Conservation (phyloP, 768 basidiomycete genomes). For the Suillus subalutaceus region DNA sequence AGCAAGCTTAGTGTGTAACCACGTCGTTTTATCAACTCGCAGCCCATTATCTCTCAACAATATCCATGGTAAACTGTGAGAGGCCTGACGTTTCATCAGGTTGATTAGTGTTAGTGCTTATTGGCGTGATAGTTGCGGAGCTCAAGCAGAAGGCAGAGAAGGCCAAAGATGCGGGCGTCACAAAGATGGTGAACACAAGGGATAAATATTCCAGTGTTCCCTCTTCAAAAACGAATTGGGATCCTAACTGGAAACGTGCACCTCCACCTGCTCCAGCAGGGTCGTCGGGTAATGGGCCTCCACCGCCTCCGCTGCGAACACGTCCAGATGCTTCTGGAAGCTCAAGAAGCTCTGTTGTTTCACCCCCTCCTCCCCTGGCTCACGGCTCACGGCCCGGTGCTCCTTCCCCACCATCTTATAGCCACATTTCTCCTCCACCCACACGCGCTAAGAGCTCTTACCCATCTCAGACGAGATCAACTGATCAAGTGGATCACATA, state of each 20-base stretch:
- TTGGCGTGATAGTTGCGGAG: conserved; percentile 52
- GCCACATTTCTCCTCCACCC: conserved; percentile 30
- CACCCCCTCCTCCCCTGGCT: conserved; percentile 22
- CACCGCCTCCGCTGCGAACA: conserved; percentile 38
- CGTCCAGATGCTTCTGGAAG: conserved; percentile 16
- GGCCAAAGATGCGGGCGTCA: conserved; percentile 58
- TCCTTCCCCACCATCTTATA: conserved; percentile 17
- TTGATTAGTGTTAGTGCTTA: conserved; percentile 11
- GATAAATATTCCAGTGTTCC: conserved; percentile 60
- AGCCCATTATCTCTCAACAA: neutral
- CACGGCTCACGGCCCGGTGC: conserved; percentile 18
- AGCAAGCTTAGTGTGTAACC: neutral
- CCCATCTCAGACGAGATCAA: conserved; percentile 16
- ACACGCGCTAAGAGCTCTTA: conserved; percentile 30
- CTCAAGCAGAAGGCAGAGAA: conserved; percentile 65
- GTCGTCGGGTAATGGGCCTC: conserved; percentile 20
- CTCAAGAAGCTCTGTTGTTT: conserved; percentile 21
- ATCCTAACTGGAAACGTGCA: conserved; percentile 53
- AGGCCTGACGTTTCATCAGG: neutral
- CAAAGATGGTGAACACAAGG: conserved; percentile 54
- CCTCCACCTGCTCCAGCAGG: conserved; percentile 38
- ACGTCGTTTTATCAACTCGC: neutral
- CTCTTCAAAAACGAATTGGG: conserved; percentile 65
- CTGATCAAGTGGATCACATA: conserved; percentile 34
- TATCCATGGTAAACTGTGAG: conserved; percentile 35